Base-by-base conservation (phyloP, 192 early-diverging fungal genomes). In the Coemansia umbellata region DNA sequence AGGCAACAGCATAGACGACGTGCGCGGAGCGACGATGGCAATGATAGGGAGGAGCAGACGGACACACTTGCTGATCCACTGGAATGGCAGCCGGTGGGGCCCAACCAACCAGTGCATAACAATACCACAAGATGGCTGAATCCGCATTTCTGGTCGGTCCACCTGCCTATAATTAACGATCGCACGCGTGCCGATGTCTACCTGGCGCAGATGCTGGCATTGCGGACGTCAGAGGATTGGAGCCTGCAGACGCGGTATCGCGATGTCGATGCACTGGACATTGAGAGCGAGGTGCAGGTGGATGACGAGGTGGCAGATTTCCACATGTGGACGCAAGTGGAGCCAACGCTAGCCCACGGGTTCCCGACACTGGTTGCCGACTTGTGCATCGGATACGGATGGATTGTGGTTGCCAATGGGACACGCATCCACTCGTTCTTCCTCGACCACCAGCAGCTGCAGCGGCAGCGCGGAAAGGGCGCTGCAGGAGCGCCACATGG, bases 131-230 rank as follows among this genome's bases (percentile, higher is more conserved):
- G 39, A 9, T 36, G 37, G 24, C 32, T 67, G 6, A 58, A 60
- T 21, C 65, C 57, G 19, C 60, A 58, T 51, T 50, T 68, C 52
- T 68, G 58, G 65, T 68, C 58, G 7, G 31, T 74, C 26, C 63
- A 58, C 15, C 59, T 64, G 24, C 32, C 47, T 8, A 21, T 74
- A 8, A 47, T 54, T 32, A 27, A 39, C 11, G 15, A n/a, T 14
- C 52, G 45, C 8, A 43, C 54, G 19, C 44, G 42, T 9, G 19
- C 5, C 3, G 54, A 57, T 33, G 48, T 66, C 13, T 15, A 15
- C 8, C 32, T 54, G 23, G 59, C 63, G 11, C 55, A 56, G 41
- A 31, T 44, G 21, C 28, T 74, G 32, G 63, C 58, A 1, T 28
- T 28, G 3, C 56, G 61, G 27, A 39, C 56, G 5, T n/a, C 56